Percentiles rank a stretch among this genome's conserved stretches.
Evolutionary conservation across 257 asterid species (phyloP).

Genomic region (Orobanche coerulescens): DNA sequence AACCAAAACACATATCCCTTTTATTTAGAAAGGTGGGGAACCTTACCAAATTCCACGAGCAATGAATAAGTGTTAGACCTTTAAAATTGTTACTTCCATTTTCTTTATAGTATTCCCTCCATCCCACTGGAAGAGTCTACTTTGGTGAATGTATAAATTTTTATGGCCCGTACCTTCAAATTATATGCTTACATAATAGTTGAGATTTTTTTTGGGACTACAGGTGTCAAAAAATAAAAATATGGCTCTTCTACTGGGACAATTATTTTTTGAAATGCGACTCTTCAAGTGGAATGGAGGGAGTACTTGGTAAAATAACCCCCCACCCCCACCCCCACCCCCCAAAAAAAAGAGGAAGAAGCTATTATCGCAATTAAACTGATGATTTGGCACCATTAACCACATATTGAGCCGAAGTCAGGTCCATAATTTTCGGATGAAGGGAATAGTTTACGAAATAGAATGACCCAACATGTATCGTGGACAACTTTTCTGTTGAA

Average conservation of each 20-base stretch:
- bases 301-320: too few relatives aligned
- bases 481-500: neutral
- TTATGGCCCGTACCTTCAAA: too few relatives aligned
- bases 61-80: neutral
- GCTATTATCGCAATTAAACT: neutral
- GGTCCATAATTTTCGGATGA: neutral
- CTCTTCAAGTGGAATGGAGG: too few relatives aligned
- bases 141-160: too few relatives aligned
- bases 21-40: neutral
- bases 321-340: too few relatives aligned
- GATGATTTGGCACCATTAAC: neutral
- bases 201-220: too few relatives aligned
- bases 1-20: neutral
- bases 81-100: neutral
- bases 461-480: neutral
- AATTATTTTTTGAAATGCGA: too few relatives aligned
- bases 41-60: neutral
- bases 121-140: too few relatives aligned
- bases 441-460: neutral
- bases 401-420: neutral
- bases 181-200: too few relatives aligned
- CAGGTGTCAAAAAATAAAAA: too few relatives aligned
- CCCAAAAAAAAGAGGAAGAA: too few relatives aligned
- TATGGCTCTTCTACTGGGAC: too few relatives aligned
- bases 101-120: neutral